A percentile compares a stretch with the other conserved stretches of the same genome.
Conservation (phyloP, 768 basidiomycete species). For the Artomyces pyxidatus region DNA sequence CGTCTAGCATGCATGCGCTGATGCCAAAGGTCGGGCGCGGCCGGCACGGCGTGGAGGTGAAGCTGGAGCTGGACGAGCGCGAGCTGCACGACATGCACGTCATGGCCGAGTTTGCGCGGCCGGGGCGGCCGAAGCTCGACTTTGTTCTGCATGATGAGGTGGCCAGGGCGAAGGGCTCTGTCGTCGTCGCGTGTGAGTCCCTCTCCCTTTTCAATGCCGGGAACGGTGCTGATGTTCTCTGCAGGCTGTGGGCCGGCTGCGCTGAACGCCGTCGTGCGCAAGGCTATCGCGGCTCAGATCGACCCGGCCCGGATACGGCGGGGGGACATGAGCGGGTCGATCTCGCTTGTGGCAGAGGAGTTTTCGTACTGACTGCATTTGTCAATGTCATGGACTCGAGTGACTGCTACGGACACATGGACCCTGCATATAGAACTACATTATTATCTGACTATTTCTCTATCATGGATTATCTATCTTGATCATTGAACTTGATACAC, state of each 20-base stretch:
- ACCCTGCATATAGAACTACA: not conserved
- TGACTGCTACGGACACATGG: not conserved
- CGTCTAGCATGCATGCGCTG: constrained; percentile 21
- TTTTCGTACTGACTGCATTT: constrained; percentile 42
- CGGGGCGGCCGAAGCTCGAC: constrained; percentile 60
- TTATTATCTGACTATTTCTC: not conserved
- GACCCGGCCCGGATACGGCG: constrained; percentile 41
- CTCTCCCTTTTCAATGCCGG: constrained; percentile 1
- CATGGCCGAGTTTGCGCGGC: constrained; percentile 54
- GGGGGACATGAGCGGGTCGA: constrained; percentile 52
- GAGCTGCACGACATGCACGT: constrained; percentile 53
- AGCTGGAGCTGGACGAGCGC: constrained; percentile 43
- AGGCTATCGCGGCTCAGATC: constrained; percentile 54
- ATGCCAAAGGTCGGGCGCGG: constrained; percentile 16
- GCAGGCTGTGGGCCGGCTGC: constrained; percentile 71
- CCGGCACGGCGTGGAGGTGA: constrained; percentile 20
- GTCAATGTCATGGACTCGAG: not conserved
- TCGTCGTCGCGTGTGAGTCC: constrained; percentile 50
- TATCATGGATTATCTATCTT: not conserved
- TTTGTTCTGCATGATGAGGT: constrained; percentile 61
- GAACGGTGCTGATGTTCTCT: not conserved
- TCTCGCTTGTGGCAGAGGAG: constrained; percentile 60
- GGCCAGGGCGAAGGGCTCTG: constrained; percentile 39
- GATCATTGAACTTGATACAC: no score
- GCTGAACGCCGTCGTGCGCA: constrained; percentile 60